These are phyloP conservation scores for Aquilaria agallochum DNA, from an alignment of 441 rosid genomes.

Conservation along the genomic window DNA sequence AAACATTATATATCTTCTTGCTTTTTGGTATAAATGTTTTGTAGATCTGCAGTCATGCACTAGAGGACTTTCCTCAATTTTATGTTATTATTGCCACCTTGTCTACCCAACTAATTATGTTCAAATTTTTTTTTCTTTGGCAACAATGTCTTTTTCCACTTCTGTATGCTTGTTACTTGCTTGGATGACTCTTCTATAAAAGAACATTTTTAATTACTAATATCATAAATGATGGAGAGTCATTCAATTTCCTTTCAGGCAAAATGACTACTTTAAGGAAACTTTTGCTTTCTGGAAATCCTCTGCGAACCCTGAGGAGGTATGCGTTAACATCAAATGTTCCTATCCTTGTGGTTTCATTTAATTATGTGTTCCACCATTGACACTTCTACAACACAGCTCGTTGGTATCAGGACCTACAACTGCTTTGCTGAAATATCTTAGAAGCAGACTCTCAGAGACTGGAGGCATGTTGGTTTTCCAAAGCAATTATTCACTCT, in stretches of 20 bases:
- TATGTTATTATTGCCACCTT: no score
- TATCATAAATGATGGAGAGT: not conserved
- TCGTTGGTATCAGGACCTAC: conserved; percentile 93
- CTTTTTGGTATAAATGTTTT: no score
- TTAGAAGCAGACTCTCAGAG: conserved; percentile 79
- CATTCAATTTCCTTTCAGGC: conserved; percentile 38
- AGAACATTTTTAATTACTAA: not conserved
- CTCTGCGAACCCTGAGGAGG: conserved; percentile 91
- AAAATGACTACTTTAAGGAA: conserved; percentile 81
- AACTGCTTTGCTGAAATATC: conserved; percentile 72
- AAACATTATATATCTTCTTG: no score
- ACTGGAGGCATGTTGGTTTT: conserved; percentile 51
- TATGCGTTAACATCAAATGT: conserved; percentile 10
- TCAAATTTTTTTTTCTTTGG: no score
- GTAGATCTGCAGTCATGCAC: no score
- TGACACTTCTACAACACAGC: conserved; percentile 33
- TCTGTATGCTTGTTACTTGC: conserved; percentile 1
- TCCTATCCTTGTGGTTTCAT: not conserved
- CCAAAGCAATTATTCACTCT: not conserved
- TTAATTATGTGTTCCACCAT: conserved; percentile 17
- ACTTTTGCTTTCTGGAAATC: conserved; percentile 81
- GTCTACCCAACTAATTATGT: no score
- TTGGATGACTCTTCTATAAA: not conserved
- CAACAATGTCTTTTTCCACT: no score
- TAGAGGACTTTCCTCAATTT: no score